Evolutionary conservation across 371 early-diverging fungal species (phyloP), one percentile per base, ranked within the genome.

Genomic region (Capniomyces stellatus): DNA sequence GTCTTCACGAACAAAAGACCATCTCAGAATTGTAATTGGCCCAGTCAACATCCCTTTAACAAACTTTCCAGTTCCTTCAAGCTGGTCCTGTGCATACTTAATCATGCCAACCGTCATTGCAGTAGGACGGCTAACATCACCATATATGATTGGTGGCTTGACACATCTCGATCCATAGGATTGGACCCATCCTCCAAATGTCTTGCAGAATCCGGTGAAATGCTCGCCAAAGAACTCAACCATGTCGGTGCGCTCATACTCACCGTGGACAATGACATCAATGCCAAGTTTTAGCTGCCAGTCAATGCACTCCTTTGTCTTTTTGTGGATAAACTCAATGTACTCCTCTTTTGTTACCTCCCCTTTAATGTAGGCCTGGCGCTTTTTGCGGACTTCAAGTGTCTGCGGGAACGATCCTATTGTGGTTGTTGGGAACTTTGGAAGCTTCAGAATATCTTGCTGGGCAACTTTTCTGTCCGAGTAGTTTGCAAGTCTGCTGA

Each of bases 391-490:
- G 57, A 95, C 86, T 67, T 91, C 89, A 67, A 84, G 85, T 62
- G 95, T 93, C 71, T 95, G 96, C 47, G 96, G 95, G 87, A 95
- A 94, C 44, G 93, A 92, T 35, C 96, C 95, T 57, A 95, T 87
- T 56, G 95, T 93, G 63, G 95, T 93, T 43, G 95, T 93, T 29
- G 96, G 92, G 81, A 89, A 93, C 54, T 73, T 63, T 35, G 95
- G 95, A 58, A 93, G 76, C 56, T 83, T 77, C 62, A 88, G 79
- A 52, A 82, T 75, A 47, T 71, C 73, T 62, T 76, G 76, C 72
- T 95, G 96, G 52, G 72, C 72, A 43, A 64, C 58, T 63, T 77
- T 76, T 62, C 96, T 92, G 43, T 65, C 70, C 23, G 73, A 50
- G 71, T 89, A 95, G 21, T 75, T 70, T 41, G 72, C 74, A 58